These are phyloP conservation scores for Dictyostelium brefeldianum DNA, from an alignment of 78 protist genomes.

Conservation along the genomic window DNA sequence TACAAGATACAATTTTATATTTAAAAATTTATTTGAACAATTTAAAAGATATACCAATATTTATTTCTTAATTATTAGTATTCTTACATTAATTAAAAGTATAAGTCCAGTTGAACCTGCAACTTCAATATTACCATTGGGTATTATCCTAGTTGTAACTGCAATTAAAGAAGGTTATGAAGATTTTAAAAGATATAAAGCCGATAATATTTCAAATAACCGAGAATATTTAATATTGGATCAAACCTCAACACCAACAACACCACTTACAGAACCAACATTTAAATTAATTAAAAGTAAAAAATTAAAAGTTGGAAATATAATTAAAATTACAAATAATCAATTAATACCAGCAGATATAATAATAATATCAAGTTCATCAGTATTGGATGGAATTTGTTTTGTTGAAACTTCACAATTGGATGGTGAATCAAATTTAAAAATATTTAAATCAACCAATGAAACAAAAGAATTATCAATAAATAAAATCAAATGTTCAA, in stretches of 20 bases:
- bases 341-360: constrained; percentile 75
- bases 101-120: constrained; percentile 78
- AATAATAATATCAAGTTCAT: constrained; percentile 6
- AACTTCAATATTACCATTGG: constrained; percentile 84
- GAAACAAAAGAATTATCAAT: background rate
- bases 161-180: constrained; percentile 81
- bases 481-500: background rate
- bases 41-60: constrained; percentile 35
- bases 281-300: constrained; percentile 6
- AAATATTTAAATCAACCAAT: constrained; percentile 11
- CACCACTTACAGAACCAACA: background rate
- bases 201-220: constrained; percentile 22
- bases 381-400: constrained; percentile 33
- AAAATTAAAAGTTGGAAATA: constrained; percentile 58
- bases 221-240: background rate
- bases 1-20: constrained; percentile 10
- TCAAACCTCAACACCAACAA: background rate
- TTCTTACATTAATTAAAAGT: constrained; percentile 64
- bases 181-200: constrained; percentile 64
- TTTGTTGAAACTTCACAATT: constrained; percentile 76
- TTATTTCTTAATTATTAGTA: constrained; percentile 84
- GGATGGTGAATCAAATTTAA: constrained; percentile 60
- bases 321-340: constrained; percentile 26
- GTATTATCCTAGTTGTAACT: constrained; percentile 72
- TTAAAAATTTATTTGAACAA: constrained; percentile 21